Evolutionary conservation across 768 basidiomycete species (phyloP), one percentile per base, ranked within the genome.

Genomic region (Leccinum boreale): DNA sequence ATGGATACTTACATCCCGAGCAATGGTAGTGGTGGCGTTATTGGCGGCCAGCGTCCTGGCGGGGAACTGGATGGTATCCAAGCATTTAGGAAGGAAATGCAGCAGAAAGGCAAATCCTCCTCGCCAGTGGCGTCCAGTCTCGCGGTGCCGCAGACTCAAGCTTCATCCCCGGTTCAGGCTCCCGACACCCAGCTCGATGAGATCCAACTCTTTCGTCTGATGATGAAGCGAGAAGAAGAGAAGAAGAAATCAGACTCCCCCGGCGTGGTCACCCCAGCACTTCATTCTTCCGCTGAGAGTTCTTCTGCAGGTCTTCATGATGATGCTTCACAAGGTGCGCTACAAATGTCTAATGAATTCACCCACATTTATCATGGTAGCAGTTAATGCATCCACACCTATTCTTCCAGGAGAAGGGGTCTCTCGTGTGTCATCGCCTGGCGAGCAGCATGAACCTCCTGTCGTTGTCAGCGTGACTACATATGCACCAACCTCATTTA

Each of bases 1-100:
- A 94, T 94, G 91, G 92, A 92, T 62, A 85, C 89, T 19, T 92
- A 91, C 68, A 80, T 92, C 59, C 90, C 90, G 12, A 79, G 74
- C 52, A 79, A 79, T 23, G 70, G 83, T 17, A 75, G 74, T 31
- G 74, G 77, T 49, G 88, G 86, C 14, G 85, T 90, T 53, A 77
- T 90, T 54, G 87, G 89, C 17, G 82, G 82, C 8, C 81, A 81
- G 58, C 75, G 75, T 31, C 70, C 73, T 26, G 80, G 82, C 50
- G 91, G 88, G 19, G 87, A 89, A 66, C 75, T 91, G 24, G 91
- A 93, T 69, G 84, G 88, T 35, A 90, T 94, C 31, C 91, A 94
- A 65, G 89, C 86, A 2, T 93, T 90, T 84, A 94, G 92, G 78
- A 89, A 86, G 69, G 87, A 84, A 49, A 79, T 90, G 77, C 91